Percentiles rank a stretch among this genome's conserved stretches.
phyloP scores from a whole-genome alignment of 2,329 filamentous ascomycete genomes.

The Aspergillus thermomutatus region DNA sequence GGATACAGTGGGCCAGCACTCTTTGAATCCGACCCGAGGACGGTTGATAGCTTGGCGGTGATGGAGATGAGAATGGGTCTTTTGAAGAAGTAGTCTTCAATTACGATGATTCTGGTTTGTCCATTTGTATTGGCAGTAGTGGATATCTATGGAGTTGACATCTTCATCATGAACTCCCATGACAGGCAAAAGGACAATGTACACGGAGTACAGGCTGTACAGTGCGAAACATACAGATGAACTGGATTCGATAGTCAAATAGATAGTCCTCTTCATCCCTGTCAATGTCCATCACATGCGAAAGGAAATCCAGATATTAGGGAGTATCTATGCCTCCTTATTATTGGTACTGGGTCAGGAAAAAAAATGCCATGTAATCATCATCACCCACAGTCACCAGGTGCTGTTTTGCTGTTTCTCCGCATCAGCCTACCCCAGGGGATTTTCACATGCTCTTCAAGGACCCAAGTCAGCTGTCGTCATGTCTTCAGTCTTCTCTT shows the following conservation, averaged over 20 bases:
- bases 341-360: not conserved
- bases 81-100: conserved; percentile 9
- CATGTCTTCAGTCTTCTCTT: not conserved
- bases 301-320: not conserved
- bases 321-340: not conserved
- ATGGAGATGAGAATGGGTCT: not conserved
- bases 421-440: not conserved
- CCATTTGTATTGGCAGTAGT: not conserved
- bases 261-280: not conserved
- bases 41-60: conserved; percentile 3
- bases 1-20: conserved; percentile 5
- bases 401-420: not conserved
- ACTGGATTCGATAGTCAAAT: not conserved
- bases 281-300: not conserved
- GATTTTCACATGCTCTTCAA: not conserved
- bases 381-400: not conserved
- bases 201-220: not conserved
- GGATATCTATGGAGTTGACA: not conserved
- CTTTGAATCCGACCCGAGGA: not conserved
- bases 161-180: not conserved
- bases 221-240: not conserved
- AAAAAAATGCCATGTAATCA: not conserved
- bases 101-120: conserved; percentile 17
- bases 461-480: not conserved
- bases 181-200: not conserved